phyloP scores from a whole-genome alignment of 805 yeast species.

The Pichia nakasei region DNA sequence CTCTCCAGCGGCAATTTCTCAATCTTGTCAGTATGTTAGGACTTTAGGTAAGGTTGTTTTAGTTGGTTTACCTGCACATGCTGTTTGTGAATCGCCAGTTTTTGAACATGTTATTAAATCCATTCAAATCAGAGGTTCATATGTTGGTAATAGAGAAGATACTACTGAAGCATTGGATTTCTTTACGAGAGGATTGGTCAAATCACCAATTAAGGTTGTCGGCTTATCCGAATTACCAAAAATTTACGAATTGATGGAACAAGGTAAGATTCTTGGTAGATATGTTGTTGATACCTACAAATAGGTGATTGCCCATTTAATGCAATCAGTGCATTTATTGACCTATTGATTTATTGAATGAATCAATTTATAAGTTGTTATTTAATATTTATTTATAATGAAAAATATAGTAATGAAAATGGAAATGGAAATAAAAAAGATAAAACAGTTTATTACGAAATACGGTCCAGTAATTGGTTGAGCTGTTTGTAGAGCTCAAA shows the following conservation, averaged over 20 bases:
- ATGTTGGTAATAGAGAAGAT: slow-evolving; percentile 87
- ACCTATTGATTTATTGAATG: too few species aligned
- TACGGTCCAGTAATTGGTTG: slow-evolving; percentile 28
- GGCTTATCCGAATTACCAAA: slow-evolving; percentile 64
- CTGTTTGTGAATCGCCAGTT: slow-evolving; percentile 61
- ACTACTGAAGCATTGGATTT: slow-evolving; percentile 70
- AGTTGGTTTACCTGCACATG: slow-evolving; percentile 75
- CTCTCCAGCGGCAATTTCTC: slow-evolving; percentile 42
- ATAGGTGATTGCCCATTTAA: slow-evolving; percentile 31
- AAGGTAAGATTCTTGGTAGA: slow-evolving; percentile 83
- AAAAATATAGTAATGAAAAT: too few species aligned
- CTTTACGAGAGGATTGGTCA: slow-evolving; percentile 57
- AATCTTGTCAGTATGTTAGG: slow-evolving; percentile 52
- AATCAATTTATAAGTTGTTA: neutral
- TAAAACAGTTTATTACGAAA: too few species aligned
- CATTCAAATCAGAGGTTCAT: slow-evolving; percentile 69
- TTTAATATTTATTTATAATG: neutral
- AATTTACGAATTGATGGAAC: slow-evolving; percentile 73
- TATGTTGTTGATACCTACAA: slow-evolving; percentile 76
- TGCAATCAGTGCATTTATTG: too few species aligned
- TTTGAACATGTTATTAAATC: slow-evolving; percentile 69
- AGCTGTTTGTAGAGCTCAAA: slow-evolving; percentile 24
- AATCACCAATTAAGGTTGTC: slow-evolving; percentile 62
- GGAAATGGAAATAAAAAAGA: too few species aligned
- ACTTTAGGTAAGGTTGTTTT: slow-evolving; percentile 53